Percentiles rank a stretch among this genome's conserved stretches.
These are phyloP conservation scores for Suhomyces prunicola DNA, from an alignment of 805 yeast species.

Conservation along the genomic window DNA sequence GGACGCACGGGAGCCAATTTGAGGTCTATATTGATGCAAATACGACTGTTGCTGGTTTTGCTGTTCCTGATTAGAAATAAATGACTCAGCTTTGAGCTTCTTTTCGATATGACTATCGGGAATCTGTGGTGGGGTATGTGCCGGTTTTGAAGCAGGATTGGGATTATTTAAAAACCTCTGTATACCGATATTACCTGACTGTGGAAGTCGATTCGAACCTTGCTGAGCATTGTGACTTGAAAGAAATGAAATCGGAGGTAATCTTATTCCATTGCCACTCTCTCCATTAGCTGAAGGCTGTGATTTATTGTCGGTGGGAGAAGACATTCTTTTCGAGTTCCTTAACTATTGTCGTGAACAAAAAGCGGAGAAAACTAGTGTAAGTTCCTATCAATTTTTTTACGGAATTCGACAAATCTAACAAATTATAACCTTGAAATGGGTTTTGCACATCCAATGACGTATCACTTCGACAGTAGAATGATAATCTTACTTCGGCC, in stretches of 20 bases:
- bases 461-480: not conserved
- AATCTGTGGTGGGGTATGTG: not conserved
- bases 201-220: slow-evolving; percentile 11
- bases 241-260: slow-evolving; percentile 29
- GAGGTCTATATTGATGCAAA: not conserved
- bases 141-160: slow-evolving; percentile 2
- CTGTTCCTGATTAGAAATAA: not conserved
- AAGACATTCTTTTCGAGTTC: slow-evolving; percentile 4
- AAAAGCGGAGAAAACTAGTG: not conserved
- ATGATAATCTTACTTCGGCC: not conserved
- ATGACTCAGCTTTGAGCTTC: not conserved
- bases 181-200: slow-evolving; percentile 20
- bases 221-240: slow-evolving; percentile 13
- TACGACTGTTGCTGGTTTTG: not conserved
- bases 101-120: not conserved
- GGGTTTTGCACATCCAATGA: not conserved
- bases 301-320: slow-evolving; percentile 3
- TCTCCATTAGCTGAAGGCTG: not conserved
- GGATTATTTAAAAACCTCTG: slow-evolving; percentile 16
- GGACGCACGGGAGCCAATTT: not conserved
- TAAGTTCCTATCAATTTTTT: not conserved
- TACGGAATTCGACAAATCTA: not conserved
- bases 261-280: slow-evolving; percentile 14
- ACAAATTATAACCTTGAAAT: not conserved
- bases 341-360: not conserved